Conservation (phyloP, 257 asterid genomes). For the Plantago major region DNA sequence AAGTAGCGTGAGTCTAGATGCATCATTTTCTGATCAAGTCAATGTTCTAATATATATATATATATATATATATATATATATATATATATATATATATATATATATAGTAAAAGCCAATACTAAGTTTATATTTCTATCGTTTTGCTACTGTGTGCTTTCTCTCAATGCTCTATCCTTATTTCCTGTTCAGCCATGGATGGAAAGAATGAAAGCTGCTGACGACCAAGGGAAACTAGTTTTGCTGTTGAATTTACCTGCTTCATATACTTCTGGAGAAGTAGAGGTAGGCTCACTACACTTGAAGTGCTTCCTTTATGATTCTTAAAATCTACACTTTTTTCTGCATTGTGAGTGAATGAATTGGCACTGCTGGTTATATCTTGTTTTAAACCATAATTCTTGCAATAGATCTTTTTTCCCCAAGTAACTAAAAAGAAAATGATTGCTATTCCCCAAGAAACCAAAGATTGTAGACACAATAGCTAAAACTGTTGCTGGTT, state of each 20-base stretch:
- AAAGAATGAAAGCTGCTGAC: constrained; percentile 48
- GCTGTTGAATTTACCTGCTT: constrained; percentile 70
- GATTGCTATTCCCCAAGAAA: background rate
- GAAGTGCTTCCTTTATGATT: background rate
- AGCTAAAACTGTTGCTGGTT: background rate
- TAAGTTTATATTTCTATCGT: background rate
- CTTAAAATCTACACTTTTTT: too few relatives aligned
- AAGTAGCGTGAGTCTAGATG: background rate
- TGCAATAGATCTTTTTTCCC: background rate
- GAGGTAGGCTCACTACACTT: constrained; percentile 43
- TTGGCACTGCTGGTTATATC: constrained; percentile 1
- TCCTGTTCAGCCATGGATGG: constrained; percentile 60
- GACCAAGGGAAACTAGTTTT: constrained; percentile 53
- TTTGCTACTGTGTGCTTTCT: constrained; percentile 11
- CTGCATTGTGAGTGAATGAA: too few relatives aligned
- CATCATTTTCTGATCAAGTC: background rate
- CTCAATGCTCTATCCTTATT: constrained; percentile 1
- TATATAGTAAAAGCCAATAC: background rate
- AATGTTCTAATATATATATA: background rate
- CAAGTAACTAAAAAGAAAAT: too few relatives aligned
- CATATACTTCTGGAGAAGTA: constrained; percentile 75
- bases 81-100: too few relatives aligned
- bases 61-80: too few relatives aligned
- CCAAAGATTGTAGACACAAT: background rate
- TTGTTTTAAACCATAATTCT: constrained; percentile 3